A percentile compares a stretch with the other conserved stretches of the same genome.
Evolutionary conservation across 257 asterid species (phyloP).

Genomic region (Gardenia jasminoides): DNA sequence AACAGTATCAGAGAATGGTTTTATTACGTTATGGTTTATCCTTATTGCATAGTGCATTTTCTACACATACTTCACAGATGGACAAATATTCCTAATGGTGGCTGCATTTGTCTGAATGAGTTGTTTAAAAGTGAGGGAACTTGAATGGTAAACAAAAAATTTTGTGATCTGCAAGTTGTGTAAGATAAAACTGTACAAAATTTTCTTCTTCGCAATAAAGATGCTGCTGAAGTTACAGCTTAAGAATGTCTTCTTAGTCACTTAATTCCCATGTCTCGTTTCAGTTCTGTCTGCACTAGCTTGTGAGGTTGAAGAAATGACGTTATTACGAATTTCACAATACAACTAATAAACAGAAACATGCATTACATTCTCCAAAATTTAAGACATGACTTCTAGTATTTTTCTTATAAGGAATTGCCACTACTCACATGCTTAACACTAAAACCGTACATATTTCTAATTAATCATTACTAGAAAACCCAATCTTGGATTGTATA

Average conservation of each 20-base stretch:
- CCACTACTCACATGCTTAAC: constrained; percentile 7
- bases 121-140: neutral
- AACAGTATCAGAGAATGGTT: neutral
- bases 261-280: neutral
- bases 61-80: neutral
- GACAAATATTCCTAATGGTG: constrained; percentile 10
- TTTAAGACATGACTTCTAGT: neutral
- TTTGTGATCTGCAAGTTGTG: constrained; percentile 38
- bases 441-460: neutral
- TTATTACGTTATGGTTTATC: neutral
- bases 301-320: neutral
- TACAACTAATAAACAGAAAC: neutral
- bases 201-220: constrained; percentile 35
- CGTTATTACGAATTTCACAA: neutral
- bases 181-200: constrained; percentile 50
- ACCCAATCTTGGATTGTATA: constrained; percentile 11
- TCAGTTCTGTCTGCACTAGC: neutral
- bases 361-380: neutral
- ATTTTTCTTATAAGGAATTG: neutral
- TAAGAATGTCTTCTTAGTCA: neutral
- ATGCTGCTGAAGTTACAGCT: constrained; percentile 22
- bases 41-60: neutral
- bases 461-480: constrained; percentile 20
- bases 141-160: constrained; percentile 23
- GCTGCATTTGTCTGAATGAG: constrained; percentile 13